Percentiles rank a stretch among this genome's conserved stretches.
Conservation (phyloP, 108 stramenopile species). For the Cyclotella distinguenda region DNA sequence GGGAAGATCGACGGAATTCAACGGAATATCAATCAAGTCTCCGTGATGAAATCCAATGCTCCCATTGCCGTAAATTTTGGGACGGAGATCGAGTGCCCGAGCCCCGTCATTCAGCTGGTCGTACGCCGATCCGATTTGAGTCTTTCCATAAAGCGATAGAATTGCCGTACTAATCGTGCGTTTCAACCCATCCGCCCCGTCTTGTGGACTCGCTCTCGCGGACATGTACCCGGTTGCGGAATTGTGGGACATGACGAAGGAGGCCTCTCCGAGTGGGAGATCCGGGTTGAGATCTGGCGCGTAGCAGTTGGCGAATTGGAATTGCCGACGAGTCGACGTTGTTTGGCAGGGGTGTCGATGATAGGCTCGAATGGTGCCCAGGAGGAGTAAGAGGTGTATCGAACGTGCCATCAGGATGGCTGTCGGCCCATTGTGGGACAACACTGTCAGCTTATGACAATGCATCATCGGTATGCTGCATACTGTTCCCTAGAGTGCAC, state of each 20-base stretch:
- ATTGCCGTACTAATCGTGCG: slow-evolving; percentile 25
- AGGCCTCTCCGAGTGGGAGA: slow-evolving; percentile 44
- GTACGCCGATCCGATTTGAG: slow-evolving; percentile 62
- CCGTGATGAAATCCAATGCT: slow-evolving; percentile 75
- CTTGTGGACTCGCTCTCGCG: not conserved
- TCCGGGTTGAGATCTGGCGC: slow-evolving; percentile 48
- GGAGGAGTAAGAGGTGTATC: not conserved
- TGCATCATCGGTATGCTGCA: too few relatives aligned
- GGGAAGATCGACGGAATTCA: slow-evolving; percentile 33
- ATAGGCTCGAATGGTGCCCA: slow-evolving; percentile 13
- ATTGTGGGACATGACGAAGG: slow-evolving; percentile 75
- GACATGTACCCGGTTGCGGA: slow-evolving; percentile 73
- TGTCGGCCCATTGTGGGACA: too few relatives aligned
- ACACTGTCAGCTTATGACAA: too few relatives aligned
- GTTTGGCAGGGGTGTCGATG: slow-evolving; percentile 31
- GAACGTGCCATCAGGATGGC: too few relatives aligned
- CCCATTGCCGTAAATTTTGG: slow-evolving; percentile 59
- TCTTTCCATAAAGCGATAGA: slow-evolving; percentile 63
- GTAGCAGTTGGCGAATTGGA: slow-evolving; percentile 64
- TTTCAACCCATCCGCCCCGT: slow-evolving; percentile 1
- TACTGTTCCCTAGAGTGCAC: too few relatives aligned
- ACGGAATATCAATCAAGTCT: slow-evolving; percentile 47
- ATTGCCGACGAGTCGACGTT: slow-evolving; percentile 22
- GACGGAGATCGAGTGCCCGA: slow-evolving; percentile 70
- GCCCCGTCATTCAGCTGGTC: slow-evolving; percentile 72